Base-by-base conservation (phyloP, 176 grass and related monocot genomes). In the Triticum timopheevii region DNA sequence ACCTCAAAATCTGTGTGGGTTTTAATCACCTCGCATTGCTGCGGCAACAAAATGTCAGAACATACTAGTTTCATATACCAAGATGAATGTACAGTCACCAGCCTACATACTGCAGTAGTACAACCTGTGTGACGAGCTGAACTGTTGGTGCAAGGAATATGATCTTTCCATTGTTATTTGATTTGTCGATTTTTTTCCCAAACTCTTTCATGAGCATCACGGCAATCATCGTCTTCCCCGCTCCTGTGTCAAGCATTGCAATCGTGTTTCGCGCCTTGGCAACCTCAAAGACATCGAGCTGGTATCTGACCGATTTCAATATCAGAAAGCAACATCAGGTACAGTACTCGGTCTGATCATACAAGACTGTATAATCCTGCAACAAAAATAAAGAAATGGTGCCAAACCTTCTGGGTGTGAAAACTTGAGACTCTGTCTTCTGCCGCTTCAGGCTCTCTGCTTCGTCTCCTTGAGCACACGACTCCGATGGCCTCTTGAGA, bases 161-260 rank as follows among this genome's bases (percentile, higher is more conserved):
- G 83, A 92, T 63, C 38, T 90, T 91, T 65, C 31, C 62, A 22
- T 65, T 73, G n/a, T 86, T 91, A 76, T 70, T 88, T 61, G 81
- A 20, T 74, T 50, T 86, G 59, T 71, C 84, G n/a, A 89, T 70
- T 28, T 75, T 86, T n/a, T 49, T 76, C 65, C 59, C 85, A 45
- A 95, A 77, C 38, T 94, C 42, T 38, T 91, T 92, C 66, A 98
- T 95, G 36, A 98, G 92, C 96, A 98, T 98, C 27, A 94, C 84
- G 5, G 96, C 89, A 27, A 95, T 94, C 93, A 98, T 98, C 22
- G 96, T 98, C 86, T 92, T 98, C 61, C 91, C 96, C 1, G 93
- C 66, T 54, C 91, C 96, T 0, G 96, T 98, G 52, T 98, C 93
- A 35, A 98, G 88, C 90, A 98, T 86, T 4, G 82, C 93, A 13